A percentile compares a stretch with the other conserved stretches of the same genome.
phyloP scores from a whole-genome alignment of 768 basidiomycete genomes.

The Pleurotus tuber-regium region DNA sequence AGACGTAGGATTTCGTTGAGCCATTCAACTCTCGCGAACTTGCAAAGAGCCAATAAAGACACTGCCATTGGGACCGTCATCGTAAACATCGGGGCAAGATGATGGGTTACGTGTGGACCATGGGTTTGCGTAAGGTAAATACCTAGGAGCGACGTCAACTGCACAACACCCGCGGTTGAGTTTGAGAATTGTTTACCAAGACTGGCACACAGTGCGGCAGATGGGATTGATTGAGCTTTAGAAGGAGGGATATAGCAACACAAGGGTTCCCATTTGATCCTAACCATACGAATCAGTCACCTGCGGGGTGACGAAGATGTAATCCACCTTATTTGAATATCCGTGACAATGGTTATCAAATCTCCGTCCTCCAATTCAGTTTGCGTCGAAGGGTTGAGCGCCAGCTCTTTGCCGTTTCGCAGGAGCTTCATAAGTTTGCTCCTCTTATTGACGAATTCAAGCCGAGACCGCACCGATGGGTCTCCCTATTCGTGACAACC shows the following conservation, averaged over 20 bases:
- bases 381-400: slow-evolving; percentile 35
- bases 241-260: slow-evolving; percentile 44
- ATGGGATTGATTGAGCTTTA: slow-evolving; percentile 33
- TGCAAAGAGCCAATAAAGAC: slow-evolving; percentile 56
- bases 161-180: too few species aligned
- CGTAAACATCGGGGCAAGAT: slow-evolving; percentile 51
- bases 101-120: slow-evolving; percentile 55
- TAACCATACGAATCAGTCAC: slow-evolving; percentile 17
- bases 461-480: slow-evolving; percentile 42
- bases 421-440: slow-evolving; percentile 43
- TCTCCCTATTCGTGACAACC: too few species aligned
- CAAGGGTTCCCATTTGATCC: slow-evolving; percentile 50
- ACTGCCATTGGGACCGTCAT: slow-evolving; percentile 49
- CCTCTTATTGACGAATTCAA: slow-evolving; percentile 47
- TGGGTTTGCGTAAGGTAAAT: slow-evolving; percentile 50
- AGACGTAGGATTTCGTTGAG: slow-evolving; percentile 56
- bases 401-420: slow-evolving; percentile 31
- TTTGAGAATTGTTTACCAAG: slow-evolving; percentile 42
- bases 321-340: slow-evolving; percentile 45
- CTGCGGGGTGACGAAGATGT: neutral
- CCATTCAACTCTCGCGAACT: slow-evolving; percentile 70
- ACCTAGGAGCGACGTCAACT: slow-evolving; percentile 39
- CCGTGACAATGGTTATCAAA: slow-evolving; percentile 40
- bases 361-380: slow-evolving; percentile 56
- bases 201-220: slow-evolving; percentile 41